These are phyloP conservation scores for Thielaviopsis populi DNA, from an alignment of 2,329 filamentous ascomycete genomes.

Conservation along the genomic window DNA sequence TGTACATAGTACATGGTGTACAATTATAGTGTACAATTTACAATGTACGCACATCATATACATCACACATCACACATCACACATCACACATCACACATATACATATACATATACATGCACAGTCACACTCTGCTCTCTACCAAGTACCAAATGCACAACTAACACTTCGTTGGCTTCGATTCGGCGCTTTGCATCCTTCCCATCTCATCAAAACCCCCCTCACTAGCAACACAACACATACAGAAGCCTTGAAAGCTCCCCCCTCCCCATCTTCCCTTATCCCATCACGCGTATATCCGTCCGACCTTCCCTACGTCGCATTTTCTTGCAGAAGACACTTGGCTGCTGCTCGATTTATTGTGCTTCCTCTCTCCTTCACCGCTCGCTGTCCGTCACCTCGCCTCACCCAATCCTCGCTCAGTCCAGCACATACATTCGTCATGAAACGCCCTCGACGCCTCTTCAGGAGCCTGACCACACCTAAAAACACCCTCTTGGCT, in stretches of 20 bases:
- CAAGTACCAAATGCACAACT: no score
- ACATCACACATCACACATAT: not conserved
- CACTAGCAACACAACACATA: not conserved
- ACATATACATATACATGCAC: not conserved
- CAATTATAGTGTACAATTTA: no score
- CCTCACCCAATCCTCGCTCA: not conserved
- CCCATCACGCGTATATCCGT: not conserved
- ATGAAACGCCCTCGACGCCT: not conserved
- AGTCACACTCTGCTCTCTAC: not conserved
- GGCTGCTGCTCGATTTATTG: not conserved
- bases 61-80: no score
- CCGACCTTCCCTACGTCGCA: not conserved
- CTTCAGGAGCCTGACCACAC: not conserved
- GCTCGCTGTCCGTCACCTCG: not conserved
- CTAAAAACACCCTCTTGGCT: not conserved
- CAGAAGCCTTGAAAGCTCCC: not conserved
- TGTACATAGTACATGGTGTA: no score
- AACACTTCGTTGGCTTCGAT: no score
- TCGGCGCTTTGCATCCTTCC: no score
- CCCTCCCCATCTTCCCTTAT: no score
- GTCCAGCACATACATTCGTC: not conserved
- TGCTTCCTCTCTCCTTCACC: not conserved
- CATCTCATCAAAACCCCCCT: no score
- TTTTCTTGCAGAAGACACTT: not conserved
- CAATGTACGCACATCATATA: no score